Percentiles rank a stretch among this genome's conserved stretches.
These are phyloP conservation scores for Blastomyces gilchristii DNA, from an alignment of 2,329 filamentous ascomycete species.

Conservation along the genomic window DNA sequence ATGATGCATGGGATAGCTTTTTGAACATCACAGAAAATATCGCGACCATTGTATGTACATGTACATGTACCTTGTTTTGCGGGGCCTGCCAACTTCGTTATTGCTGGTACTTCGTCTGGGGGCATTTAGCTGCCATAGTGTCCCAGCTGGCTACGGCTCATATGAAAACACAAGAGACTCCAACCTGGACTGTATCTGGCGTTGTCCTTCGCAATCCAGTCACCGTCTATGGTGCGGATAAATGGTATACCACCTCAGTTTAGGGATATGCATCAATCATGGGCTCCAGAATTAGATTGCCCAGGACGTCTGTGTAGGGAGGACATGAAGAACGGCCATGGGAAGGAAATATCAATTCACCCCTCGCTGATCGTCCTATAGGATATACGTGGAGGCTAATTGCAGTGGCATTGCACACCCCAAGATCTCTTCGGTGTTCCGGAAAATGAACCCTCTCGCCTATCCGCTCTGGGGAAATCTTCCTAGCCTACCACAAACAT, in stretches of 20 bases:
- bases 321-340: conserved; percentile 5
- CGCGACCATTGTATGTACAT: not conserved
- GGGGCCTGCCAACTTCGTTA: not conserved
- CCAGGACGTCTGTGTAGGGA: not conserved
- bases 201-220: conserved; percentile 5
- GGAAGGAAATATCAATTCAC: not conserved
- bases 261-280: conserved; percentile 7
- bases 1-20: conserved; percentile 10
- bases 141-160: conserved; percentile 5
- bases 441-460: conserved; percentile 2
- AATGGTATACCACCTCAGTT: conserved; percentile 5
- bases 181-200: conserved; percentile 2
- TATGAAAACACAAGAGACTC: not conserved
- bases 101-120: conserved; percentile 8
- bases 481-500: not conserved
- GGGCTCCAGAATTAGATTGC: conserved; percentile 6
- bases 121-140: conserved; percentile 8
- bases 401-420: not conserved
- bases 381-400: not conserved
- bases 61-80: not conserved
- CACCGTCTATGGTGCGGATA: conserved; percentile 8
- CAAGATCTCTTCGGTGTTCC: conserved; percentile 5
- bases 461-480: conserved; percentile 10
- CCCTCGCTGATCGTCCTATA: not conserved
- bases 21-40: not conserved